Base-by-base conservation (phyloP, 345 rosid genomes). In the Abelmoschus esculentus region DNA sequence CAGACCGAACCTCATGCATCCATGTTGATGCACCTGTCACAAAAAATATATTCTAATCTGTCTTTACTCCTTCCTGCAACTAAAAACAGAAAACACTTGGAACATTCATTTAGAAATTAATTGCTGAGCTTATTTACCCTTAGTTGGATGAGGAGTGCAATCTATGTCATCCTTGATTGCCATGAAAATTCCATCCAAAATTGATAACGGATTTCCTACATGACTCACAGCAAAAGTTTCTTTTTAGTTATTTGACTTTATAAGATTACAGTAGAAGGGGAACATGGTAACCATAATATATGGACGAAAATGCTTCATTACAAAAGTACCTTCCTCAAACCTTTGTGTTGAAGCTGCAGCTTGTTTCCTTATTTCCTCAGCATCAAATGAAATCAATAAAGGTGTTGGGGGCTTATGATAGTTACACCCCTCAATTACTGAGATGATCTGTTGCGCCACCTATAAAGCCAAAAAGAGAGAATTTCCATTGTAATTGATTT, bases 81-180 rank as follows among this genome's bases (percentile, higher is more conserved):
- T 69, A 47, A 44, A 55, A 44, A 55, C 19, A 9, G 0, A 4
- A 22, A 11, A 22, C 14, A 31, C 13, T 4, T 22, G 46, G 29
- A 50, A 50, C 15, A 12, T 47, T 13, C 5, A 31, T 60, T 71
- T 4, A 42, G 38, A 66, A 65, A 47, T 46, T 66, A 54, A 59
- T 14, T 9, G 26, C 42, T 61, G 29, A 60, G 11, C 57, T 3
- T 67, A 60, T 70, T 75, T 74, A 87, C 97, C 96, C 75, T 84
- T 91, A 36, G 93, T 66, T 50, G 85, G 80, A 77, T 86, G 81
- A 8, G 97, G 97, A 70, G 76, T 75, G 87, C 90, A 89, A 70
- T 89, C 96, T 66, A 91, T 91, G 73, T 91, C 97, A 72, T 91
- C 97, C 82, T 89, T 91, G 71, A 91, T 85, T 73, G 96, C 95